Percentiles rank a stretch among this genome's conserved stretches.
phyloP scores from a whole-genome alignment of 1,284 basidiomycete species.

The Fomitiporia mediterranea region DNA sequence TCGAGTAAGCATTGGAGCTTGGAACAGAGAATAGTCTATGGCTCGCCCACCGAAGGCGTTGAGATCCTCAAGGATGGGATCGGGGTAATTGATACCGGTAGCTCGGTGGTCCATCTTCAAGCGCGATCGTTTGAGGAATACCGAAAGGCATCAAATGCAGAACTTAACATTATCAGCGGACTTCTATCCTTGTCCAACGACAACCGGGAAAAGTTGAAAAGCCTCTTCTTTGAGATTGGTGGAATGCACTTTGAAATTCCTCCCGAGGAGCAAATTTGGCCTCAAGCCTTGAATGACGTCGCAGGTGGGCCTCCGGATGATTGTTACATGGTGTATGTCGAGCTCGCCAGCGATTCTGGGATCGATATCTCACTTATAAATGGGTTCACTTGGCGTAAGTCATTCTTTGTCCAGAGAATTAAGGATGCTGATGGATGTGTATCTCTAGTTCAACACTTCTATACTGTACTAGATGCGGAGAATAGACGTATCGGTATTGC shows the following conservation, averaged over 20 bases:
- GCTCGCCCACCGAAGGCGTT: background rate
- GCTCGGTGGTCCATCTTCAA: constrained; percentile 15
- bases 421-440: constrained; percentile 3
- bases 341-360: background rate
- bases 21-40: constrained; percentile 29
- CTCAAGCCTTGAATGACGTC: constrained; percentile 16
- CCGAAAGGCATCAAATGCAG: constrained; percentile 15
- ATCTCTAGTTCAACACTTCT: constrained; percentile 23
- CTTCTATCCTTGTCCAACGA: constrained; percentile 17
- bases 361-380: constrained; percentile 1
- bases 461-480: constrained; percentile 20
- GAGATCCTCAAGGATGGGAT: constrained; percentile 5
- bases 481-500: constrained; percentile 22
- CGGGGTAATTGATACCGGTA: constrained; percentile 27
- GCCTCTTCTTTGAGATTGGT: constrained; percentile 21
- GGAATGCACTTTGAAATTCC: constrained; percentile 20
- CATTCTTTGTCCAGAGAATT: background rate
- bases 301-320: constrained; percentile 17
- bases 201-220: constrained; percentile 13
- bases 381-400: background rate
- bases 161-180: constrained; percentile 16
- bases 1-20: constrained; percentile 33
- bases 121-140: constrained; percentile 21
- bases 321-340: constrained; percentile 19
- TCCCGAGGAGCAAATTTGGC: constrained; percentile 22